phyloP scores from a whole-genome alignment of 176 grass and related monocot genomes.

The Eremochloa ophiuroides region DNA sequence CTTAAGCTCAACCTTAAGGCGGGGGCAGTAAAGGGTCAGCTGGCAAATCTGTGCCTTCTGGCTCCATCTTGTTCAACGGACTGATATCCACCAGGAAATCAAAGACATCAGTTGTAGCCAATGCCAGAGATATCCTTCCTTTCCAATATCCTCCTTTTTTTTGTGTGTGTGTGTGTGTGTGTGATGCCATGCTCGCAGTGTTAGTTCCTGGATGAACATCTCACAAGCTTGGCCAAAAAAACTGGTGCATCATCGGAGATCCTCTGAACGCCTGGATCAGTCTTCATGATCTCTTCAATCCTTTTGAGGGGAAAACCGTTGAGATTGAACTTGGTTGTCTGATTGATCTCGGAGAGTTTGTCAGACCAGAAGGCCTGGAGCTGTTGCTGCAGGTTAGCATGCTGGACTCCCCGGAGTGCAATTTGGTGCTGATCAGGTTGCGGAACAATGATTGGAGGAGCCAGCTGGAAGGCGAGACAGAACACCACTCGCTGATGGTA shows the following conservation, averaged over 20 bases:
- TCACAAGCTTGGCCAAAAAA: conserved; percentile 15
- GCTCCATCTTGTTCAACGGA: background rate
- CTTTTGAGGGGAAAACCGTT: background rate
- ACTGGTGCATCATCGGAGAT: background rate
- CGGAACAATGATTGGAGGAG: background rate
- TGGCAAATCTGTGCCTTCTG: background rate
- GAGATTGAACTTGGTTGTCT: conserved; percentile 10
- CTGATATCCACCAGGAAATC: conserved; percentile 18
- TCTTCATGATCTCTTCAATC: conserved; percentile 29
- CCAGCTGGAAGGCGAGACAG: conserved; percentile 16
- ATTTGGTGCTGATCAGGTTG: conserved; percentile 39
- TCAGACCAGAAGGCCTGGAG: conserved; percentile 10
- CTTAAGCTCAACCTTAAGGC: background rate
- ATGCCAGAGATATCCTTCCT: background rate
- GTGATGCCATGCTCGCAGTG: conserved; percentile 15
- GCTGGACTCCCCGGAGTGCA: conserved; percentile 31
- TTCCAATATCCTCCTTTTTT: background rate
- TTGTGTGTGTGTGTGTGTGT: too few relatives aligned
- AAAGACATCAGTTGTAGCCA: background rate
- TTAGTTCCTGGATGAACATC: conserved; percentile 20
- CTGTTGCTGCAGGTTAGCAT: conserved; percentile 25
- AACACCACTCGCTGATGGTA: background rate
- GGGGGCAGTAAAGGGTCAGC: background rate
- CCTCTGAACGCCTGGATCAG: background rate
- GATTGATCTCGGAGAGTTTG: background rate